A percentile compares a stretch with the other conserved stretches of the same genome.
Conservation (phyloP, 176 grass and related monocot genomes). For the Cocos nucifera region DNA sequence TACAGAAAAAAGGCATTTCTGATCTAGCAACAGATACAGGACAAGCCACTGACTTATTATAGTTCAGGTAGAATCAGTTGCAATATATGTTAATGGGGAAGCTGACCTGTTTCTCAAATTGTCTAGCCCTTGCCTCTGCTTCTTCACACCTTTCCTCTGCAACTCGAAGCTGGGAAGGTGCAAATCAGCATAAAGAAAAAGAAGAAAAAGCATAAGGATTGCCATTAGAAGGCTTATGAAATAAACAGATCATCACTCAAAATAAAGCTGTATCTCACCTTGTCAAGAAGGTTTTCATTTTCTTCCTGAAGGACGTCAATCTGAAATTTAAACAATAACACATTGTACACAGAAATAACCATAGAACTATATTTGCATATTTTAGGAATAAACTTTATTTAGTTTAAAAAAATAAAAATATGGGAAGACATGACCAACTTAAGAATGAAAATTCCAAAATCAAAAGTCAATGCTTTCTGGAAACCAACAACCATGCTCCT, state of each 20-base stretch:
- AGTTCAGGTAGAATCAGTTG: conserved; percentile 3
- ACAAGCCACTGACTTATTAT: neutral
- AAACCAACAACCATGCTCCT: too few relatives aligned
- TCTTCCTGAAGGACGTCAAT: conserved; percentile 65
- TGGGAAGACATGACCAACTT: too few relatives aligned
- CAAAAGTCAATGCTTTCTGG: too few relatives aligned
- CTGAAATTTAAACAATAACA: conserved; percentile 25
- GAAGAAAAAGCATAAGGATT: neutral
- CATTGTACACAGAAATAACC: too few relatives aligned
- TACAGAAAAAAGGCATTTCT: too few relatives aligned
- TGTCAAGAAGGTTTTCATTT: conserved; percentile 56
- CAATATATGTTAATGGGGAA: conserved; percentile 17
- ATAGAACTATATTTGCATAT: too few relatives aligned
- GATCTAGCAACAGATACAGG: neutral
- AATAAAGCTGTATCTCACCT: conserved; percentile 37
- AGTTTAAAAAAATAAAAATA: neutral
- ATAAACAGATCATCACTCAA: too few relatives aligned
- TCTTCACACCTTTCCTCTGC: conserved; percentile 73
- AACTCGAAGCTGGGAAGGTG: conserved; percentile 43
- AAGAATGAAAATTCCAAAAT: too few relatives aligned
- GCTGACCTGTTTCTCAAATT: conserved; percentile 56
- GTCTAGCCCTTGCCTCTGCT: conserved; percentile 41
- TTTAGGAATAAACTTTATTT: neutral
- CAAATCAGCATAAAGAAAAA: conserved; percentile 25
- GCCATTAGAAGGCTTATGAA: too few relatives aligned